Percentiles rank a stretch among this genome's conserved stretches.
Evolutionary conservation across 257 asterid genomes (phyloP).

Genomic region (Coffea canephora): DNA sequence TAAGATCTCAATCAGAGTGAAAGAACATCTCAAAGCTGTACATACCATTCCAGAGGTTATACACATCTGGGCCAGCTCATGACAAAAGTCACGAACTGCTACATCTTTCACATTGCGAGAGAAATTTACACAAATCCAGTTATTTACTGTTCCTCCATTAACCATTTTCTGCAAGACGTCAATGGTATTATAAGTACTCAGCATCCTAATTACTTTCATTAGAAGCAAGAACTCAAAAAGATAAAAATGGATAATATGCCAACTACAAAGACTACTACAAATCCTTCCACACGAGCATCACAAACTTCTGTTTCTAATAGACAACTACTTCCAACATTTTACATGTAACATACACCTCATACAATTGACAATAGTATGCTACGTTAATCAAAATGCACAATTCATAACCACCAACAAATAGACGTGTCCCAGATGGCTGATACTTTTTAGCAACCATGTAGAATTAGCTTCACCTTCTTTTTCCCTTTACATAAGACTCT

Average conservation of each 20-base stretch:
- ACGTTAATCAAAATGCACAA: not conserved
- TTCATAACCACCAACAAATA: not conserved
- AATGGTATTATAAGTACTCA: not conserved
- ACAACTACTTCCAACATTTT: not conserved
- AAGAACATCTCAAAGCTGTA: not conserved
- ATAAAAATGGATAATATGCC: not conserved
- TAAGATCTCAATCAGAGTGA: not conserved
- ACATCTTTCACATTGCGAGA: slow-evolving; percentile 71
- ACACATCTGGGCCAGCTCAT: slow-evolving; percentile 95
- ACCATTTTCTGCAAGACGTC: slow-evolving; percentile 75
- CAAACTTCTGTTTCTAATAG: not conserved
- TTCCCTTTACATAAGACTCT: not conserved
- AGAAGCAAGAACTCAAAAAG: not conserved
- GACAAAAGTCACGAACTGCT: slow-evolving; percentile 66
- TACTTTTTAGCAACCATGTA: not conserved
- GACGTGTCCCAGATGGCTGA: not conserved
- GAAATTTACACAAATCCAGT: slow-evolving; percentile 87
- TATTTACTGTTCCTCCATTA: slow-evolving; percentile 80
- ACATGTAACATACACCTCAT: not conserved
- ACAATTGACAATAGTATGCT: not conserved
- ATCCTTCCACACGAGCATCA: not conserved
- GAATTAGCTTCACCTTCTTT: not conserved
- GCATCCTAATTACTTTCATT: not conserved
- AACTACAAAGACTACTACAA: not conserved
- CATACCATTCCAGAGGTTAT: slow-evolving; percentile 88